Conservation (phyloP, 257 asterid genomes). For the Anisodus tanguticus region DNA sequence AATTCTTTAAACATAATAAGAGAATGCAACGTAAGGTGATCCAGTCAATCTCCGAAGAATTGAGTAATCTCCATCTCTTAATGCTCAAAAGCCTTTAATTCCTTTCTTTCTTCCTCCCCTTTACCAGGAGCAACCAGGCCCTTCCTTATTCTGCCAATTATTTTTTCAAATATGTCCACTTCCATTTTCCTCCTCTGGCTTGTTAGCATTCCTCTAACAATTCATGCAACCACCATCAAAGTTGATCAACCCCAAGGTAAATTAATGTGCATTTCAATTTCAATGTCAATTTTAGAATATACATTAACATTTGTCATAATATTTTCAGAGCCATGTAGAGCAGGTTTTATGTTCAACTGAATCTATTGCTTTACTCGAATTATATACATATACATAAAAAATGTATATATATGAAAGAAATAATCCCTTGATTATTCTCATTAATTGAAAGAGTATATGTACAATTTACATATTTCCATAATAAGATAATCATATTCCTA, state of each 20-base stretch:
- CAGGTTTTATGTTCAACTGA: not conserved
- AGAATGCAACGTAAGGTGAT: slow-evolving; percentile 1
- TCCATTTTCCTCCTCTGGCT: slow-evolving; percentile 86
- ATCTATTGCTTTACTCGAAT: not conserved
- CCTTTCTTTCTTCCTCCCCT: slow-evolving; percentile 27
- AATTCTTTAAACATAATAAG: not conserved
- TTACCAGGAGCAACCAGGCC: slow-evolving; percentile 31
- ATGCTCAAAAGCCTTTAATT: slow-evolving; percentile 34
- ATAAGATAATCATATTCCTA: too few relatives aligned
- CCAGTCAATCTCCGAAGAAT: slow-evolving; percentile 20
- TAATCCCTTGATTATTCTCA: too few relatives aligned
- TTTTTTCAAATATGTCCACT: slow-evolving; percentile 60
- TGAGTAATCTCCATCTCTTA: slow-evolving; percentile 22
- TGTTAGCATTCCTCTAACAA: slow-evolving; percentile 56
- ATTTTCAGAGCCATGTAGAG: not conserved
- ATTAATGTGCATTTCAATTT: too few relatives aligned
- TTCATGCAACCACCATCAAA: slow-evolving; percentile 54
- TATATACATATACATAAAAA: not conserved
- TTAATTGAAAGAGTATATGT: too few relatives aligned
- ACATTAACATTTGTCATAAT: not conserved
- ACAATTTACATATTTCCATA: too few relatives aligned
- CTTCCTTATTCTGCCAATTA: slow-evolving; percentile 36
- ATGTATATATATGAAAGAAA: too few relatives aligned
- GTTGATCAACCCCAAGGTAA: slow-evolving; percentile 34
- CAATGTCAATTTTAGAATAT: not conserved